Evolutionary conservation across 768 basidiomycete genomes (phyloP).

Genomic region (Epithele typhae): DNA sequence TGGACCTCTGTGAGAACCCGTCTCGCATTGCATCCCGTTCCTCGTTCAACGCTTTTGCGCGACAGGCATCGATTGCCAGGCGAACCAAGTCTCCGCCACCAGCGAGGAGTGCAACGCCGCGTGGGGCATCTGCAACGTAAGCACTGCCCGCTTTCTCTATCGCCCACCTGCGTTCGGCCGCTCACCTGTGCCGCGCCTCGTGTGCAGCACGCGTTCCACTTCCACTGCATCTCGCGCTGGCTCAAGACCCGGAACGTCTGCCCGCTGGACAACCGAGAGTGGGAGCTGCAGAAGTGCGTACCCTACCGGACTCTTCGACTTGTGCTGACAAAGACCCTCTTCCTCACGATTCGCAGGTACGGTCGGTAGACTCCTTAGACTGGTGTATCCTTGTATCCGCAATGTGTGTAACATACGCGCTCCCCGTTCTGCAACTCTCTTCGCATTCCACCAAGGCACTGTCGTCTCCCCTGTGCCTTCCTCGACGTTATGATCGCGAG

Average conservation of each 20-base stretch:
- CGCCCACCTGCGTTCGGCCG: background rate
- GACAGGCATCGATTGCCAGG: constrained; percentile 98
- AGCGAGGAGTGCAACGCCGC: constrained; percentile 97
- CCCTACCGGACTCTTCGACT: background rate
- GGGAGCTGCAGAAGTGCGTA: constrained; percentile 95
- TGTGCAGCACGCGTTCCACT: constrained; percentile 94
- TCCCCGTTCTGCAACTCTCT: constrained; percentile 5
- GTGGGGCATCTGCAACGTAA: constrained; percentile 98
- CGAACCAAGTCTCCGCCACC: constrained; percentile 95
- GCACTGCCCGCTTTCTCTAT: constrained; percentile 26
- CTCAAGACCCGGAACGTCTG: constrained; percentile 96
- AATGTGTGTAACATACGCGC: constrained; percentile 9
- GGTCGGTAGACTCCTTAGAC: constrained; percentile 31
- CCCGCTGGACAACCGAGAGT: constrained; percentile 92
- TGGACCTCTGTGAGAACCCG: constrained; percentile 87
- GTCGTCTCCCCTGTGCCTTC: no score
- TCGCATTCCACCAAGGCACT: no score
- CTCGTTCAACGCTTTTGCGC: constrained; percentile 1
- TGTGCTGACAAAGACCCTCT: background rate
- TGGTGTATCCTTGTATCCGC: constrained; percentile 3
- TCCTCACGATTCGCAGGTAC: constrained; percentile 27
- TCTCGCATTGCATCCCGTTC: background rate
- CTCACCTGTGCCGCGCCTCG: background rate
- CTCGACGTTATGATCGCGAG: no score
- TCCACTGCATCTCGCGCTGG: constrained; percentile 99